Evolutionary conservation across 164 flowering plant species (phyloP), one percentile per base, ranked within the genome.

Genomic region (Kingdonia uniflora): DNA sequence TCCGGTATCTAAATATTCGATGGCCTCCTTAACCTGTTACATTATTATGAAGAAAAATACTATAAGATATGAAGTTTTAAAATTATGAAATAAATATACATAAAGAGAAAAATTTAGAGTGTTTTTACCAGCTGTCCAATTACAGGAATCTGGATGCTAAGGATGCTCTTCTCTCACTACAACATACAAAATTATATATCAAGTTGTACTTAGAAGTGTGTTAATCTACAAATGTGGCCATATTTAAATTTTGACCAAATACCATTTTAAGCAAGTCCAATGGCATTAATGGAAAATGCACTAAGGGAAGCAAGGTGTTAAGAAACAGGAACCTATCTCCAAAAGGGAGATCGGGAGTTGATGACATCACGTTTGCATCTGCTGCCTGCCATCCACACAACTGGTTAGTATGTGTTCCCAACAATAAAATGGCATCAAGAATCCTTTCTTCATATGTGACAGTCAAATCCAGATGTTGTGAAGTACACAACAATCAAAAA

Each of bases 221-320:
- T n/a, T 3, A 29, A 29, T 29, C 35, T 29, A 3, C 35, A 29
- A 29, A 29, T 8, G 8, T 29, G 8, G 35, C 4, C 8, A 29
- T 29, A 3, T 29, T 29, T 29, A 4, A 3, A 8, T 53, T 19
- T 55, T 0, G 41, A 39, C 15, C 15, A 19, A 33, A 14, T 66
- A 85, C 98, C 94, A 84, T 84, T 57, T 76, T 63, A 55, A 92
- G 87, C 67, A 79, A 58, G 51, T 68, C 25, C 54, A 52, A 21
- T 22, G 88, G 76, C 67, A 92, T 69, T 56, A 87, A 62, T 2
- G 91, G 79, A 68, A 87, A 87, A 50, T 96, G 86, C 51, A 87
- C 94, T 59, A 67, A 66, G 19, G 73, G 75, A 41, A 92, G 58
- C 52, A 85, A 65, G 20, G 52, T 59, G 49, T 67, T 51, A 16